Percentiles rank a stretch among this genome's conserved stretches.
These are phyloP conservation scores for Saccharomycopsis crataegensis DNA, from an alignment of 1,139 yeast species.

Conservation along the genomic window DNA sequence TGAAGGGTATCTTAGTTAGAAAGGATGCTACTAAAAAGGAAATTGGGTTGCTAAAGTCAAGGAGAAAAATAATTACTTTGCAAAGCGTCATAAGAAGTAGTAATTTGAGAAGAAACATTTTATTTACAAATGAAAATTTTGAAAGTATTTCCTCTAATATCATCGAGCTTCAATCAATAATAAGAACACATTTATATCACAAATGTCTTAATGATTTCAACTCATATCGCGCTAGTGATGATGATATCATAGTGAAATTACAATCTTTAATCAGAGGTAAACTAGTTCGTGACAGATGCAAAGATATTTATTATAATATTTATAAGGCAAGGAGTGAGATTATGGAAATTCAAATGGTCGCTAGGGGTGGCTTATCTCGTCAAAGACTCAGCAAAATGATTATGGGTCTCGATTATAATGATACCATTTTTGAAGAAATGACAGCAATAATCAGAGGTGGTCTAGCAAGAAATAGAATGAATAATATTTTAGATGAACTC, in stretches of 20 bases:
- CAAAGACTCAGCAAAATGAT: slow-evolving; percentile 30
- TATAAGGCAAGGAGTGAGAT: slow-evolving; percentile 14
- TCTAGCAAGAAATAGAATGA: slow-evolving; percentile 30
- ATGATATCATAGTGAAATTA: slow-evolving; percentile 29
- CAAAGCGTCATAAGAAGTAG: slow-evolving; percentile 36
- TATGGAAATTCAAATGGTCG: slow-evolving; percentile 38
- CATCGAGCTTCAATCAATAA: slow-evolving; percentile 13
- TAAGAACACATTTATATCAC: slow-evolving; percentile 10
- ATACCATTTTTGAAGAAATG: slow-evolving; percentile 32
- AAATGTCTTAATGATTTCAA: neutral
- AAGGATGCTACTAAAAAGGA: slow-evolving; percentile 5
- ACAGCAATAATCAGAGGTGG: slow-evolving; percentile 43
- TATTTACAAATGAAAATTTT: neutral
- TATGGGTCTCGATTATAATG: slow-evolving; percentile 37
- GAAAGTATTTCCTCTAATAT: slow-evolving; percentile 2
- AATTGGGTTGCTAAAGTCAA: slow-evolving; percentile 11
- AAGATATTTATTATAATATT: slow-evolving; percentile 4
- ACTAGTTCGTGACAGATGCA: slow-evolving; percentile 16
- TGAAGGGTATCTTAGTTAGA: slow-evolving; percentile 26
- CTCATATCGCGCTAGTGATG: neutral
- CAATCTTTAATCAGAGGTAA: slow-evolving; percentile 34
- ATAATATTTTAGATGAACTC: slow-evolving; percentile 26
- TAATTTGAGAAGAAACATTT: slow-evolving; percentile 20
- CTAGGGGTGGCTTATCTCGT: slow-evolving; percentile 45
- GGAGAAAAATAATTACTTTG: slow-evolving; percentile 19